Base-by-base conservation (phyloP, 2,329 filamentous ascomycete genomes). In the Pseudogymnoascus sp. region DNA sequence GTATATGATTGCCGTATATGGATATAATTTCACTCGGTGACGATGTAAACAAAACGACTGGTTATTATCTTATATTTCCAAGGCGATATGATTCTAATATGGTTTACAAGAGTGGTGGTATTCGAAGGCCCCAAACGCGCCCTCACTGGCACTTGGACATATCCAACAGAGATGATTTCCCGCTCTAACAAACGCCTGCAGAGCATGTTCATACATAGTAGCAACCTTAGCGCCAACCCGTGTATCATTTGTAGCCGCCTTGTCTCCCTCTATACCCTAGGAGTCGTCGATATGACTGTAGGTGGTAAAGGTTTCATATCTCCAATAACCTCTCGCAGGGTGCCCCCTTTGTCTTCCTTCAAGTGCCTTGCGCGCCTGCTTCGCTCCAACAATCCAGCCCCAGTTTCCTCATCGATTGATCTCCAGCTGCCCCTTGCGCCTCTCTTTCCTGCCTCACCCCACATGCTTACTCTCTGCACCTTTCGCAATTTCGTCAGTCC, bases 381-480 rank as follows among this genome's bases (percentile, higher is more conserved):
- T 4, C 66, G 62, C 28, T 72, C 70, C n/a, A 72, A 15, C 4
- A 67, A 68, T 15, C 62, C 64, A 36, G 64, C 64, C n/a, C 65
- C 67, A 38, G 33, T 62, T 36, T 63, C 61, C 13, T 65, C 62
- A 21, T 65, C 64, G n/a, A 59, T 63, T n/a, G 40, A 40, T 53
- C 65, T 35, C 71, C 69, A 53, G 68, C 69, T 53, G n/a, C 63
- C 63, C 4, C 72, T 62, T 1, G 71, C 70, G 53, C 65, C 67
- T 31, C 67, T 63, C 42, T 53, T 44, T 1, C 73, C 72, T 3
- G 65, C 67, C 65, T 74, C 72, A 21, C 72, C 70, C 71, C 71
- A 93, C 91, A 97, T 96, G 72, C 88, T 90, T 67, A 97, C 87
- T 66, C 91, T 84, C 78, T 96, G 91, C 26, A 96, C 89, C 73